phyloP scores from a whole-genome alignment of 345 rosid species.

The Rhizophora apiculata region DNA sequence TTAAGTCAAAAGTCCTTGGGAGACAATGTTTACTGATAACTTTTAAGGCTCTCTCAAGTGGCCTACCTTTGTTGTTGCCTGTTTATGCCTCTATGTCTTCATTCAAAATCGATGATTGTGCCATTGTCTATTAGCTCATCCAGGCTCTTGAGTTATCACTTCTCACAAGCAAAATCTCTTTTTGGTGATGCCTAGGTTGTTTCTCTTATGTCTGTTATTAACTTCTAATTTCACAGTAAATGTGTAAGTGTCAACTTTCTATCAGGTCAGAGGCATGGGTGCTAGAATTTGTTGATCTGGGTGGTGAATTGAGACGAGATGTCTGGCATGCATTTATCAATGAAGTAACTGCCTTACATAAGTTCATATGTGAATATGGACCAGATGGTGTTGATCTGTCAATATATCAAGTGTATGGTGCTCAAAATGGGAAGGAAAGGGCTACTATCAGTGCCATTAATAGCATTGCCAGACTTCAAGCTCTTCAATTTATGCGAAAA shows the following conservation, averaged over 20 bases:
- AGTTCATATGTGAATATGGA: slow-evolving; percentile 69
- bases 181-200: background rate
- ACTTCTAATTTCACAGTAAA: background rate
- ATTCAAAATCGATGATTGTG: background rate
- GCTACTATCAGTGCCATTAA: slow-evolving; percentile 60
- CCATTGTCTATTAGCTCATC: background rate
- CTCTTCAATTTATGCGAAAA: slow-evolving; percentile 75
- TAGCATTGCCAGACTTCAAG: slow-evolving; percentile 84
- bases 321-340: slow-evolving; percentile 83
- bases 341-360: slow-evolving; percentile 78
- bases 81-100: background rate
- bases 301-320: slow-evolving; percentile 92
- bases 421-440: slow-evolving; percentile 78
- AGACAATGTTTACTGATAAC: background rate
- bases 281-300: slow-evolving; percentile 94
- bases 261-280: slow-evolving; percentile 75
- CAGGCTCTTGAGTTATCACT: background rate
- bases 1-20: background rate
- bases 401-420: slow-evolving; percentile 61
- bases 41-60: background rate
- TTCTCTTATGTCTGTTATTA: background rate
- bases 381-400: slow-evolving; percentile 64
- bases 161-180: background rate
- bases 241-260: slow-evolving; percentile 12
- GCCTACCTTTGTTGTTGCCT: background rate